Base-by-base conservation (phyloP, 2,329 filamentous ascomycete genomes). In the Beauveria bassiana region DNA sequence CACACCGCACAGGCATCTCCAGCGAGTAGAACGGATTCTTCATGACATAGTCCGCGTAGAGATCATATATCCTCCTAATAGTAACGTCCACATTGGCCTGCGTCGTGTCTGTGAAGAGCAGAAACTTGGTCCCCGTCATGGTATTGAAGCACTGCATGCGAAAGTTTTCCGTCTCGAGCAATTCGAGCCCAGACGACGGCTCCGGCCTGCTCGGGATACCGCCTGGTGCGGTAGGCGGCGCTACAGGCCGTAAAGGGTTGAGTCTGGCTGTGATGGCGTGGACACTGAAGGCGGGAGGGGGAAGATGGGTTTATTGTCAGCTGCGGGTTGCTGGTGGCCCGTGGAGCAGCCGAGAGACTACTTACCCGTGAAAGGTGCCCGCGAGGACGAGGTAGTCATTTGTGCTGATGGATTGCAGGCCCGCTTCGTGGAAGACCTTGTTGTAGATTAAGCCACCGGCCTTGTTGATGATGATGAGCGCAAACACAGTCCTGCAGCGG, bases 1-100 rank as follows among this genome's bases (percentile, higher is more conserved):
- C 95, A 76, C 95, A 96, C 64, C 95, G 83, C 59, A 99, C 86
- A 7, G 95, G 95, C 93, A 98, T 99, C 78, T 99, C 95, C 62
- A 96, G 81, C 71, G 95, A 93, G 77, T 98, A 98, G 72, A 99
- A 99, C 1, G 95, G 95, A 74, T 99, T 99, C 81, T 98, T 99
- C 91, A 97, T 98, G 68, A 99, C 95, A 73, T 91, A 98, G 75
- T 99, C 95, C 56, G 91, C 85, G 78, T 98, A 99, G 58, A 98
- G 78, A 73, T 98, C 95, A 74, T 99, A 98, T 69, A 97, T 88
- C 73, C 86, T 89, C 71, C 86, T 83, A 68, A 96, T 87, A 50
- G 93, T 88, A 14, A 85, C 81, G 69, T 98, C 95, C 45, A 96
- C 87, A 70, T 96, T 96, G 54, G 87, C 85, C 78, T 96, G 93